Percentiles rank a stretch among this genome's conserved stretches.
These are phyloP conservation scores for Boletellus ananiceps DNA, from an alignment of 768 basidiomycete species.

Conservation along the genomic window DNA sequence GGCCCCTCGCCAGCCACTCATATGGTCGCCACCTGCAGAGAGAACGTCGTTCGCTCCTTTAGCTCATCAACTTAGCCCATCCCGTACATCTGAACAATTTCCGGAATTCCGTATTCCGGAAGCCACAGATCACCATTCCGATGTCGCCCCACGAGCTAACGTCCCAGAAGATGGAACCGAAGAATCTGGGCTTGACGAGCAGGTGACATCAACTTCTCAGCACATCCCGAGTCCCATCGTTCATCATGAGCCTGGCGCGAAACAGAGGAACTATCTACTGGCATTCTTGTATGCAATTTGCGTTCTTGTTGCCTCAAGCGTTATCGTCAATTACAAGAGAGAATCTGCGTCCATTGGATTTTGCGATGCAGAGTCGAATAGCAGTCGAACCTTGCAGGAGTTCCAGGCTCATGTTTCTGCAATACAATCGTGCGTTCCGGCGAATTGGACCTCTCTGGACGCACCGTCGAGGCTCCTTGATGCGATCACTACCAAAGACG, in stretches of 20 bases:
- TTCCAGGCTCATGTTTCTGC: conserved; percentile 43
- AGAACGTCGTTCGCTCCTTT: conserved; percentile 12
- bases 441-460: conserved; percentile 48
- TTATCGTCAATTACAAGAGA: conserved; percentile 50
- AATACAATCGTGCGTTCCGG: conserved; percentile 51
- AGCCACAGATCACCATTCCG: not conserved
- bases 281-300: conserved; percentile 42
- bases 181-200: conserved; percentile 17
- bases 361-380: conserved; percentile 61
- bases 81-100: conserved; percentile 9
- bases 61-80: conserved; percentile 18
- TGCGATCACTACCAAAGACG: conserved; percentile 27
- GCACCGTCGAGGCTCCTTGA: conserved; percentile 25
- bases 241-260: conserved; percentile 10
- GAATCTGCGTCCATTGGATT: conserved; percentile 73
- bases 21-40: conserved; percentile 14
- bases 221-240: conserved; percentile 35
- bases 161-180: conserved; percentile 19
- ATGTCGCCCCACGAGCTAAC: conserved; percentile 10
- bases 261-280: conserved; percentile 30
- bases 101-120: conserved; percentile 6
- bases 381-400: conserved; percentile 52
- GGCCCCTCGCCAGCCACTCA: conserved; percentile 29
- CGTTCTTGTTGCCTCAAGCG: conserved; percentile 31
- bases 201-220: conserved; percentile 34